Base-by-base conservation (phyloP, 352 stramenopile species). In the Globisporangium cederbergense region DNA sequence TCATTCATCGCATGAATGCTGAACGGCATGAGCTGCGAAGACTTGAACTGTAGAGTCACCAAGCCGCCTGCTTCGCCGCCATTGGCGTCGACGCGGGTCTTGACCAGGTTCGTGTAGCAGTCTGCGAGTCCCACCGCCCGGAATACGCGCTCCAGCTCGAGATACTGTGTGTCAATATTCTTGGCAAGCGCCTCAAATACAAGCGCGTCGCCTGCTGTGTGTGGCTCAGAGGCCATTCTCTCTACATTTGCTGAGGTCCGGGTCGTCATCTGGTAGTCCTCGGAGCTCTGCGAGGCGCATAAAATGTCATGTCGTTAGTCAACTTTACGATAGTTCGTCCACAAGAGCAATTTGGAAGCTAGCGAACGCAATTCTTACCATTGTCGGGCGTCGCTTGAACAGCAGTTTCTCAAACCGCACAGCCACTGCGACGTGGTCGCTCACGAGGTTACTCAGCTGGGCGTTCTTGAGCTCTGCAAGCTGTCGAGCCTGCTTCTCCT, bases 381-480 rank as follows among this genome's bases (percentile, higher is more conserved):
- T 43, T 6, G 68, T 54, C 40, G 61, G 61, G 3, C 58, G 58
- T 18, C 66, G 66, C 56, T 74, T 70, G 36, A 53, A 45, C 1
- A 77, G 56, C 22, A 38, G 60, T 8, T 56, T 65, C 49, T 74
- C 63, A n/a, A 77, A 61, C n/a, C 45, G 59, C 18, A 67, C 47
- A 16, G 67, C 52, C 22, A 77, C 54, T 38, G 61, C 53, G 36
- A 68, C 16, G 51, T 77, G 71, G 18, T 70, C 71, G 42, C 69
- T 67, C n/a, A 77, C 59, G 34, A 77, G 10, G 28, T 69, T 70
- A 18, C 66, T 66, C 18, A 76, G 63, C 10, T 64, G 56, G 51
- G 69, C 68, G 18, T 65, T 65, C 36, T 65, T 49, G 49, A 65
- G 59, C 25, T 40, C 59, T 25, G 59, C 58, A 36, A 59, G 43